Percentiles rank a stretch among this genome's conserved stretches.
phyloP scores from a whole-genome alignment of 345 rosid species.

The Hibiscus mutabilis region DNA sequence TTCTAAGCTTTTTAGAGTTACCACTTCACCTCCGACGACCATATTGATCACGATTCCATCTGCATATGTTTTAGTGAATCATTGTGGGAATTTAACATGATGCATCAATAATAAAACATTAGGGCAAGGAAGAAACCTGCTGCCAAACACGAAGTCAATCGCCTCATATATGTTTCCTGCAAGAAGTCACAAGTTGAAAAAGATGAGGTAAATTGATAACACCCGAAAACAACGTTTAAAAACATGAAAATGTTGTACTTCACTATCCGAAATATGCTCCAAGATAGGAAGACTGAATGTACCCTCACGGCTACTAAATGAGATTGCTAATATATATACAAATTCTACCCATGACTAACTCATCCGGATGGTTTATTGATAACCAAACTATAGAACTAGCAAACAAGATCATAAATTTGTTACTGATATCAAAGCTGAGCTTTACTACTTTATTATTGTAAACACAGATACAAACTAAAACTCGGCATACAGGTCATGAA shows the following conservation, averaged over 20 bases:
- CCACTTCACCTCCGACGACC: slow-evolving; percentile 93
- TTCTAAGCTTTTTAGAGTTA: slow-evolving; percentile 65
- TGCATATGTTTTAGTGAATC: slow-evolving; percentile 22
- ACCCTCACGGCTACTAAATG: neutral
- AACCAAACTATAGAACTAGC: neutral
- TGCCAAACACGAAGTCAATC: slow-evolving; percentile 71
- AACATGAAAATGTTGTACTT: neutral
- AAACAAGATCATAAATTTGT: neutral
- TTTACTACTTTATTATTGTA: neutral
- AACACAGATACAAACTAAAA: neutral
- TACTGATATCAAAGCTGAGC: neutral
- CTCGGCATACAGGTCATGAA: neutral
- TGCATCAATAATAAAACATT: neutral
- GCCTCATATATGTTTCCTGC: slow-evolving; percentile 83
- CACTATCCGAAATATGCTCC: neutral
- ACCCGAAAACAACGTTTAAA: neutral
- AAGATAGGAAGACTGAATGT: neutral
- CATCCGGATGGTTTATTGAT: neutral
- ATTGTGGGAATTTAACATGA: slow-evolving; percentile 8
- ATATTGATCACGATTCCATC: slow-evolving; percentile 90
- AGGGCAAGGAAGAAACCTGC: slow-evolving; percentile 47
- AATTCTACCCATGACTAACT: neutral
- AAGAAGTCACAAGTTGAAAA: slow-evolving; percentile 6
- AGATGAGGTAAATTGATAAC: neutral
- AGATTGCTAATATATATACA: neutral